These are phyloP conservation scores for Senna tora DNA, from an alignment of 306 rosid species.

Conservation along the genomic window DNA sequence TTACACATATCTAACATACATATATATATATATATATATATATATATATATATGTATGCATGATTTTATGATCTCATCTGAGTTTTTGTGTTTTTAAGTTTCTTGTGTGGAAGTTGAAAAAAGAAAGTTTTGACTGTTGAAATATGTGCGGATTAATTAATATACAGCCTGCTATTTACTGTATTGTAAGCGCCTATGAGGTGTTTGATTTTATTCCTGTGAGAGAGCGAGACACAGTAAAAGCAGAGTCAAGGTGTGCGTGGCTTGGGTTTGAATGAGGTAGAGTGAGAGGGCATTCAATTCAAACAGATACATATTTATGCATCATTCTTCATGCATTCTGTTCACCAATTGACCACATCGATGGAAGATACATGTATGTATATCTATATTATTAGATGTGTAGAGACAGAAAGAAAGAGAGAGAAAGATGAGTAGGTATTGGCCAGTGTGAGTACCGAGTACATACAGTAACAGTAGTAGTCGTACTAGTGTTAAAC, in stretches of 20 bases:
- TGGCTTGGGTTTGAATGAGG: background rate
- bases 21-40: too few relatives aligned
- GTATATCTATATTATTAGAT: too few relatives aligned
- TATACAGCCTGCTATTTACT: too few relatives aligned
- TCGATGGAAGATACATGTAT: constrained; percentile 1
- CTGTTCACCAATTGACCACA: constrained; percentile 18
- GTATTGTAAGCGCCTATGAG: background rate
- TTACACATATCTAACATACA: background rate
- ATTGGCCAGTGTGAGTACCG: constrained; percentile 24
- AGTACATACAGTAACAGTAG: background rate
- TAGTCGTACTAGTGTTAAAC: background rate
- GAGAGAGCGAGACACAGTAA: background rate
- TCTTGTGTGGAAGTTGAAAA: background rate
- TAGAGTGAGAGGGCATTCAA: constrained; percentile 23
- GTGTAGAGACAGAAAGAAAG: too few relatives aligned
- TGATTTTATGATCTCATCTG: too few relatives aligned
- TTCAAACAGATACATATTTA: background rate
- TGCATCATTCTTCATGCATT: background rate
- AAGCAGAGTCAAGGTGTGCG: constrained; percentile 5
- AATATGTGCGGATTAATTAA: background rate
- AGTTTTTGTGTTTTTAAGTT: background rate
- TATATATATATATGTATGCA: too few relatives aligned
- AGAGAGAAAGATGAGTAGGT: constrained; percentile 1
- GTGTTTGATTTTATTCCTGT: constrained; percentile 7
- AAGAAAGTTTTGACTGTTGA: background rate